Evolutionary conservation across 2,329 filamentous ascomycete genomes (phyloP).

Genomic region (Rugonectria rugulosa): DNA sequence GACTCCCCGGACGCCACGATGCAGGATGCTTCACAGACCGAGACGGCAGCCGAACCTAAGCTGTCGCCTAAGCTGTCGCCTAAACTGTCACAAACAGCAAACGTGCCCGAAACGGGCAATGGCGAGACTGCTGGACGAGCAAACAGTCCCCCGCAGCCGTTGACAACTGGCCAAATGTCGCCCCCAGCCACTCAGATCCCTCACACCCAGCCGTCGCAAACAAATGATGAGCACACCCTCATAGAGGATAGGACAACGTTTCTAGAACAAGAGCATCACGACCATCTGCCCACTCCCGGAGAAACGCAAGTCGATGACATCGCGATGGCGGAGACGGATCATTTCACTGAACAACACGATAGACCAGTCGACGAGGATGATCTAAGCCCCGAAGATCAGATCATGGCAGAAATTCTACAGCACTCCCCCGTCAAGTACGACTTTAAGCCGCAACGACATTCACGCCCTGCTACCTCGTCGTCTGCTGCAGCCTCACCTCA

Average conservation of each 20-base stretch:
- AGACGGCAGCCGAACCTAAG: conserved; percentile 3
- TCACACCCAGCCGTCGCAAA: conserved; percentile 23
- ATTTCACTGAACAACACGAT: conserved; percentile 14
- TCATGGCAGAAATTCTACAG: conserved; percentile 41
- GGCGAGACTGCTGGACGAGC: conserved; percentile 8
- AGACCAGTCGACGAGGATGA: conserved; percentile 31
- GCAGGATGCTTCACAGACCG: conserved; percentile 21
- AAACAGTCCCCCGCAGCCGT: conserved; percentile 17
- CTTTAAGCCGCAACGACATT: conserved; percentile 5
- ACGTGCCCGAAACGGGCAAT: conserved; percentile 5
- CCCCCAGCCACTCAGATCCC: conserved; percentile 32
- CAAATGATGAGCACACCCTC: conserved; percentile 15
- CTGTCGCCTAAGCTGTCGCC: conserved; percentile 11
- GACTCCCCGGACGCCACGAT: conserved; percentile 27
- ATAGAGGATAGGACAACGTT: conserved; percentile 20
- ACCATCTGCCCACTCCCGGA: conserved; percentile 32
- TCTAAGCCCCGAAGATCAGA: conserved; percentile 37
- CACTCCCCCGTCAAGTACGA: conserved; percentile 31
- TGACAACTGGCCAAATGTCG: conserved; percentile 29
- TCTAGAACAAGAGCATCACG: conserved; percentile 16
- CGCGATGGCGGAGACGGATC: conserved; percentile 26
- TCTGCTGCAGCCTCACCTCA: conserved; percentile 24
- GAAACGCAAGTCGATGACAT: conserved; percentile 32
- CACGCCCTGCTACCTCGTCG: conserved; percentile 20
- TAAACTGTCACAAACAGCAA: conserved; percentile 4